phyloP scores from a whole-genome alignment of 139 green algal species.

The Chlorella vulgaris region DNA sequence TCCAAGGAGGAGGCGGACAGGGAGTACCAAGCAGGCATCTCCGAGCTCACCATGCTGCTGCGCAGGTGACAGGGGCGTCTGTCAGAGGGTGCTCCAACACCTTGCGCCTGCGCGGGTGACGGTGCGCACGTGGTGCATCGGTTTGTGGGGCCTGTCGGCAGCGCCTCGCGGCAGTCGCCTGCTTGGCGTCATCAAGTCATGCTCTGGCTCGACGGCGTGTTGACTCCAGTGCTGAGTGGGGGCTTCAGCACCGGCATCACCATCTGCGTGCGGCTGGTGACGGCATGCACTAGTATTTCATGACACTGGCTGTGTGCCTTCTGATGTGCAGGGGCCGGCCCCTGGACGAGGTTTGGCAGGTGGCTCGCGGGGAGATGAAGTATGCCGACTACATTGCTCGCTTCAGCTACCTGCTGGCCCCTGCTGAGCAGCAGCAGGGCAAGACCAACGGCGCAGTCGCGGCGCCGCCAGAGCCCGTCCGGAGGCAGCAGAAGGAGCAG shows the following conservation, averaged over 20 bases:
- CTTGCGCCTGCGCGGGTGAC: slow-evolving; percentile 55
- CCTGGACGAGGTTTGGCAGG: slow-evolving; percentile 78
- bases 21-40: slow-evolving; percentile 66
- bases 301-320: background rate
- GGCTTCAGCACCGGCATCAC: no score
- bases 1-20: slow-evolving; percentile 61
- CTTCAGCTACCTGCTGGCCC: slow-evolving; percentile 14
- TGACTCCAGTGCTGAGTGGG: background rate
- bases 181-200: no score
- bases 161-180: no score
- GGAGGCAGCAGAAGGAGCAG: background rate
- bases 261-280: no score
- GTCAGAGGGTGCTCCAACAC: slow-evolving; percentile 14
- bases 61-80: slow-evolving; percentile 10
- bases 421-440: no score
- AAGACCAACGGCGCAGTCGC: background rate
- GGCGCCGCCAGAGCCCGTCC: slow-evolving; percentile 1
- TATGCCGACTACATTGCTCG: slow-evolving; percentile 57
- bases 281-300: no score
- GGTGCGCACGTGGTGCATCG: background rate
- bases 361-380: slow-evolving; percentile 63
- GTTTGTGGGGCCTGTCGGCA: no score
- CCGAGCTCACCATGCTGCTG: slow-evolving; percentile 75
- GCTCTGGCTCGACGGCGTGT: background rate
- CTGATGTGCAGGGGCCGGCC: slow-evolving; percentile 5